A percentile compares a stretch with the other conserved stretches of the same genome.
Conservation (phyloP, 2,329 filamentous ascomycete genomes). For the Dothidotthia symphoricarpi region DNA sequence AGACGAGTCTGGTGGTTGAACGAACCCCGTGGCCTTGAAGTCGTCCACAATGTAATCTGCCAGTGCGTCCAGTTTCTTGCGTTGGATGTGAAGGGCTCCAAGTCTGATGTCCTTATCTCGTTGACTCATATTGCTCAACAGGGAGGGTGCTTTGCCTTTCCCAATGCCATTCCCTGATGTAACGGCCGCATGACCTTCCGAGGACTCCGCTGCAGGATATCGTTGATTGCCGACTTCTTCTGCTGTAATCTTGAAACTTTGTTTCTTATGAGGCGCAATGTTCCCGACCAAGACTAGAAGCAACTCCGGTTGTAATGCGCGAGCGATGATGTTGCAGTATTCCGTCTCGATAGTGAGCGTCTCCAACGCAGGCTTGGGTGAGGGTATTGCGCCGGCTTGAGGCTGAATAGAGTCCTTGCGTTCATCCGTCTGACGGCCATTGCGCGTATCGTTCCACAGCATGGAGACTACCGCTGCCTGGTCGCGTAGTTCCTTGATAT, state of each 20-base stretch:
- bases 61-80: conserved; percentile 50
- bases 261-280: conserved; percentile 44
- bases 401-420: conserved; percentile 10
- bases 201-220: conserved; percentile 32
- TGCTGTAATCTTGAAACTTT: conserved; percentile 45
- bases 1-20: conserved; percentile 48
- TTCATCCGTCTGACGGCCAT: conserved; percentile 17
- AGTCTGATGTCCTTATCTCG: conserved; percentile 38
- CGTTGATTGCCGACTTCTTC: conserved; percentile 44
- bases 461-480: conserved; percentile 51
- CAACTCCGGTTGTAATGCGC: conserved; percentile 47
- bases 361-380: conserved; percentile 30
- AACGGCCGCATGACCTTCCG: conserved; percentile 7
- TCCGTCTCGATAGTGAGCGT: conserved; percentile 50
- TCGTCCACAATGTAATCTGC: conserved; percentile 45
- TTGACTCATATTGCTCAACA: conserved; percentile 40
- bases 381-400: conserved; percentile 3
- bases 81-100: conserved; percentile 49
- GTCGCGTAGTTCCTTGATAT: conserved; percentile 51
- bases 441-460: conserved; percentile 49
- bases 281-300: conserved; percentile 51
- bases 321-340: conserved; percentile 48
- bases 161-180: conserved; percentile 1
- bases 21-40: conserved; percentile 47
- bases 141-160: conserved; percentile 29